Conservation (phyloP, 2,329 filamentous ascomycete species). For the Aureobasidium sp. region DNA sequence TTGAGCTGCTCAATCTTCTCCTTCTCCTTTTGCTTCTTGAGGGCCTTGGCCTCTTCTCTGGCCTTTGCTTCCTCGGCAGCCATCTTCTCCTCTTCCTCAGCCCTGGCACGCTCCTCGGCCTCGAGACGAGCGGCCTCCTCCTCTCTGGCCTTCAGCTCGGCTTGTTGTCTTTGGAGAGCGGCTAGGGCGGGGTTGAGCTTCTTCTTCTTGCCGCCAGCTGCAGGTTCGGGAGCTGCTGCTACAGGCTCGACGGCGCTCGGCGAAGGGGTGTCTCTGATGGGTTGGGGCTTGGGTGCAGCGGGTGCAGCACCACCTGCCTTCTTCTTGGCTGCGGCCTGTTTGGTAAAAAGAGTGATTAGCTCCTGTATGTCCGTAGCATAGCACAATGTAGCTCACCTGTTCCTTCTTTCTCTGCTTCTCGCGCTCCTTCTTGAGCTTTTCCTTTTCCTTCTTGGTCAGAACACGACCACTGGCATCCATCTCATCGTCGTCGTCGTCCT, state of each 20-base stretch:
- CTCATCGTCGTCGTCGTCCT: slow-evolving; percentile 41
- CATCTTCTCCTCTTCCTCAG: slow-evolving; percentile 56
- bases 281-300: slow-evolving; percentile 44
- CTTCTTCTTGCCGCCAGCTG: slow-evolving; percentile 67
- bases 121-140: slow-evolving; percentile 52
- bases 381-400: slow-evolving; percentile 51
- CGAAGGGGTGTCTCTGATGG: slow-evolving; percentile 6
- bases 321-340: slow-evolving; percentile 62
- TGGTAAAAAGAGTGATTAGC: slow-evolving; percentile 8
- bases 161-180: slow-evolving; percentile 72
- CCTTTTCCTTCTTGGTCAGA: slow-evolving; percentile 96
- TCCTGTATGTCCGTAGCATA: not conserved
- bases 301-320: slow-evolving; percentile 44
- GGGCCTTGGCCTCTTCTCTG: slow-evolving; percentile 62
- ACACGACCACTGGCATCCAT: slow-evolving; percentile 56
- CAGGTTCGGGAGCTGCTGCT: slow-evolving; percentile 42
- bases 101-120: slow-evolving; percentile 55
- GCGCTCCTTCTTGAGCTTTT: slow-evolving; percentile 93
- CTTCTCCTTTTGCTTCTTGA: slow-evolving; percentile 80
- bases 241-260: slow-evolving; percentile 27
- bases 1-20: slow-evolving; percentile 79
- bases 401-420: slow-evolving; percentile 99
- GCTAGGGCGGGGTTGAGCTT: slow-evolving; percentile 71
- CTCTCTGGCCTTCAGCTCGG: slow-evolving; percentile 57
- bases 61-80: slow-evolving; percentile 62